Conservation (phyloP, 179 eudicot genomes). For the Spergularia azorica region DNA sequence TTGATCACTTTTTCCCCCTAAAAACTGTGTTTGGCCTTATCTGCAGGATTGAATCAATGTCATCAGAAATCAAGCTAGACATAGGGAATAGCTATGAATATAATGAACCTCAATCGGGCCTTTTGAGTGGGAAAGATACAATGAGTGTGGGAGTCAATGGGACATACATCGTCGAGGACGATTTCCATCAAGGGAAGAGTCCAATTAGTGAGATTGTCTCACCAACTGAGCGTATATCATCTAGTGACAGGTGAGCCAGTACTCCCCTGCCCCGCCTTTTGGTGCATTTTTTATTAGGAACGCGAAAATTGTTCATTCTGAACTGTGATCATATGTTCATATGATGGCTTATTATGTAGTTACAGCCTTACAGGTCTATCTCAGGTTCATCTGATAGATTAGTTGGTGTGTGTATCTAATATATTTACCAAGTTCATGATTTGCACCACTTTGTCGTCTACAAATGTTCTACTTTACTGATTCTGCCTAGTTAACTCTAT, state of each 20-base stretch:
- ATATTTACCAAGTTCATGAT: not conserved
- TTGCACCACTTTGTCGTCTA: not conserved
- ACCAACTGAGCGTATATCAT: conserved; percentile 41
- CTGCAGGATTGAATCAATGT: conserved; percentile 47
- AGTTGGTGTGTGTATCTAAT: not conserved
- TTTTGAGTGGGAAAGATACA: conserved; percentile 33
- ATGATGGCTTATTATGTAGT: not conserved
- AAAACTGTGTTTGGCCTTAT: not conserved
- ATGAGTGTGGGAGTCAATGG: conserved; percentile 37
- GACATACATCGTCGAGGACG: conserved; percentile 38
- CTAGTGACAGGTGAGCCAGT: conserved; percentile 44
- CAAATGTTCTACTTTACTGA: not conserved
- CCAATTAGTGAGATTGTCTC: conserved; percentile 38
- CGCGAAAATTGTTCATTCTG: not conserved
- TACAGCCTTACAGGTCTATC: not conserved
- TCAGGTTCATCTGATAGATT: not conserved
- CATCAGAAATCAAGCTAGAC: conserved; percentile 55
- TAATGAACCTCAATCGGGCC: conserved; percentile 39
- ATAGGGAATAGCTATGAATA: conserved; percentile 36
- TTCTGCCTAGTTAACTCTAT: too few species aligned
- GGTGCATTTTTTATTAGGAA: too few species aligned
- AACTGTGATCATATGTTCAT: not conserved
- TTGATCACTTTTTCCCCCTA: too few species aligned
- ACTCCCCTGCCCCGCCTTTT: too few species aligned
- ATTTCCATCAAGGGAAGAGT: conserved; percentile 46